Conservation (phyloP, 2,329 filamentous ascomycete species). For the Sphaerostilbella broomeana region DNA sequence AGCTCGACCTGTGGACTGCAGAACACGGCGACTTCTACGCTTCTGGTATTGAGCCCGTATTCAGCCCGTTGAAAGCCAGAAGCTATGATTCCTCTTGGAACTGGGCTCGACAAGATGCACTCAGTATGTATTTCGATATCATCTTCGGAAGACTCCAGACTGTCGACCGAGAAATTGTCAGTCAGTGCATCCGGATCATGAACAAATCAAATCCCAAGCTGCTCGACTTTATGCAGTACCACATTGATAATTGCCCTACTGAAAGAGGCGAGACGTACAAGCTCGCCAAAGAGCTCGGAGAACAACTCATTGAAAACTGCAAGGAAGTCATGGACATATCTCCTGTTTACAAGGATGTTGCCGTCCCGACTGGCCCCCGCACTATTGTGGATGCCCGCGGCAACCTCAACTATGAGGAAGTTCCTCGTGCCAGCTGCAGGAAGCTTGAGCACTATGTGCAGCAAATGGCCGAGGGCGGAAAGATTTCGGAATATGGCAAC, state of each 20-base stretch:
- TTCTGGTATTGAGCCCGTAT: conserved; percentile 85
- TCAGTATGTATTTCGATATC: conserved; percentile 98
- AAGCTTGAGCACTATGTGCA: conserved; percentile 98
- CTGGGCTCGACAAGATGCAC: conserved; percentile 94
- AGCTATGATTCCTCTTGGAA: conserved; percentile 99
- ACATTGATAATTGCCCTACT: conserved; percentile 97
- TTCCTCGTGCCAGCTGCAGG: conserved; percentile 78
- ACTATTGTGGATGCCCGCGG: conserved; percentile 90
- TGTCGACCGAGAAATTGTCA: conserved; percentile 96
- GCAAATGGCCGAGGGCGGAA: conserved; percentile 97
- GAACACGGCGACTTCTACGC: conserved; percentile 98
- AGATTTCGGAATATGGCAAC: conserved; percentile 98
- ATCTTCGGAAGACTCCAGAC: conserved; percentile 92
- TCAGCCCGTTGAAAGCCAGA: conserved; percentile 87
- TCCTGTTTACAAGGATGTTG: conserved; percentile 94
- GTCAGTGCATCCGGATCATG: conserved; percentile 98
- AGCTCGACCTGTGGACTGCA: conserved; percentile 88
- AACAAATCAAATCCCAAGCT: conserved; percentile 95
- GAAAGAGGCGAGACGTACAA: conserved; percentile 96
- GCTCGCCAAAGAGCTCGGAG: conserved; percentile 89
- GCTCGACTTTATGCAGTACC: conserved; percentile 98
- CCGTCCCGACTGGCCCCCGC: conserved; percentile 81
- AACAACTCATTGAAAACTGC: conserved; percentile 95
- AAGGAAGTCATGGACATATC: conserved; percentile 78
- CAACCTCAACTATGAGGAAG: conserved; percentile 87